These are phyloP conservation scores for Coelastrella sp. DNA, from an alignment of 139 green algal genomes.

Conservation along the genomic window DNA sequence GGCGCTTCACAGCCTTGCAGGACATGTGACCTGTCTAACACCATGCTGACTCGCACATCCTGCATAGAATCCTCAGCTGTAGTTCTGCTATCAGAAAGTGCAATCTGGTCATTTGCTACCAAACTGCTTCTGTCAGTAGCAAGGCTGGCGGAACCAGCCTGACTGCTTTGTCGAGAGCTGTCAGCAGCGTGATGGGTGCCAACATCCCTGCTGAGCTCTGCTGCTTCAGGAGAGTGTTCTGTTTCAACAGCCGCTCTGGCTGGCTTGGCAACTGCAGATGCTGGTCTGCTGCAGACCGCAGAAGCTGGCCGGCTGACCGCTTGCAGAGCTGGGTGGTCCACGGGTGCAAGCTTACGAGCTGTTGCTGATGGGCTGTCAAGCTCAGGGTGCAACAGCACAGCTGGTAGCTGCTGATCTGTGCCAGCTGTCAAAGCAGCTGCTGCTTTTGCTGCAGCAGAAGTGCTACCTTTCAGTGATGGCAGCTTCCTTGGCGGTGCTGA, in stretches of 20 bases:
- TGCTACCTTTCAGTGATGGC: not conserved
- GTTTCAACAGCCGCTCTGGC: too few relatives aligned
- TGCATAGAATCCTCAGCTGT: not conserved
- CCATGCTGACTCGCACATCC: not conserved
- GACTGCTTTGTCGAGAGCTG: not conserved
- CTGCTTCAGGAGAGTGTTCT: too few relatives aligned
- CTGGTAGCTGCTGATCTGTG: not conserved
- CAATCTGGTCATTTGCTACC: not conserved
- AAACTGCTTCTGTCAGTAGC: not conserved
- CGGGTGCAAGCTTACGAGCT: not conserved
- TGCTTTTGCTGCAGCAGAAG: not conserved
- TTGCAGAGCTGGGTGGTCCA: slow-evolving; percentile 2
- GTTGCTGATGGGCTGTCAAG: not conserved
- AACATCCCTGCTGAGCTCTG: too few relatives aligned
- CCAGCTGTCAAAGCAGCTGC: not conserved
- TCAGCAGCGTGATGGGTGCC: too few relatives aligned
- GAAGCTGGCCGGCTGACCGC: not conserved
- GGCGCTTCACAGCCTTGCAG: not conserved
- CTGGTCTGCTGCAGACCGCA: slow-evolving; percentile 1
- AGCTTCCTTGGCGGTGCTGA: not conserved
- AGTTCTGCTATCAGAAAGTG: not conserved
- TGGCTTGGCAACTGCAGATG: not conserved
- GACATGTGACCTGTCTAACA: too few relatives aligned
- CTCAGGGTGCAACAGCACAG: not conserved
- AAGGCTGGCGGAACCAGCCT: not conserved